A percentile compares a stretch with the other conserved stretches of the same genome.
phyloP scores from a whole-genome alignment of 2,329 filamentous ascomycete genomes.

The Dichotomopilus funicola region DNA sequence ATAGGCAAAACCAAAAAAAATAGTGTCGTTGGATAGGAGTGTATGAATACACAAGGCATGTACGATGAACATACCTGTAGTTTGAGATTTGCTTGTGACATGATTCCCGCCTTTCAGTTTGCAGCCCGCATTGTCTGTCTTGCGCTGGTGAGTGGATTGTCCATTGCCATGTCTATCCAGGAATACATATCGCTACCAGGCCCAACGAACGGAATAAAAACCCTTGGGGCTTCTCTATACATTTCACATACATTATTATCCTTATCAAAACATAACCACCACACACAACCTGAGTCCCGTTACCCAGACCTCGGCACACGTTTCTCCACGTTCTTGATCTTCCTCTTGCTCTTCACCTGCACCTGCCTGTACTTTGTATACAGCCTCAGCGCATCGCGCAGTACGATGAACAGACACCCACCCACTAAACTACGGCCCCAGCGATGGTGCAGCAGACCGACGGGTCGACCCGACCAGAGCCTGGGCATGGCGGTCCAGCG shows the following conservation, averaged over 20 bases:
- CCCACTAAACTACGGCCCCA: slow-evolving; percentile 89
- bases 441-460: slow-evolving; percentile 68
- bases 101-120: too few species aligned
- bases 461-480: slow-evolving; percentile 29
- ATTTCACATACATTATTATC: neutral
- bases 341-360: slow-evolving; percentile 35
- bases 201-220: too few species aligned
- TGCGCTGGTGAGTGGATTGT: too few species aligned
- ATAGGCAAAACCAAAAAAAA: too few species aligned
- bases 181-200: too few species aligned
- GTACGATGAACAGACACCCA: slow-evolving; percentile 78
- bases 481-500: slow-evolving; percentile 54
- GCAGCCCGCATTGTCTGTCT: too few species aligned
- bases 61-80: too few species aligned
- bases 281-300: neutral
- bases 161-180: too few species aligned
- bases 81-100: too few species aligned
- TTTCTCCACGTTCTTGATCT: slow-evolving; percentile 16
- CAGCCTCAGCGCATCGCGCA: slow-evolving; percentile 61
- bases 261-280: neutral
- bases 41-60: too few species aligned
- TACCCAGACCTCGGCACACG: neutral
- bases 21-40: too few species aligned
- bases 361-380: slow-evolving; percentile 59
- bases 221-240: too few species aligned